phyloP scores from a whole-genome alignment of 305 asterid genomes.

The Solanum hybrid region DNA sequence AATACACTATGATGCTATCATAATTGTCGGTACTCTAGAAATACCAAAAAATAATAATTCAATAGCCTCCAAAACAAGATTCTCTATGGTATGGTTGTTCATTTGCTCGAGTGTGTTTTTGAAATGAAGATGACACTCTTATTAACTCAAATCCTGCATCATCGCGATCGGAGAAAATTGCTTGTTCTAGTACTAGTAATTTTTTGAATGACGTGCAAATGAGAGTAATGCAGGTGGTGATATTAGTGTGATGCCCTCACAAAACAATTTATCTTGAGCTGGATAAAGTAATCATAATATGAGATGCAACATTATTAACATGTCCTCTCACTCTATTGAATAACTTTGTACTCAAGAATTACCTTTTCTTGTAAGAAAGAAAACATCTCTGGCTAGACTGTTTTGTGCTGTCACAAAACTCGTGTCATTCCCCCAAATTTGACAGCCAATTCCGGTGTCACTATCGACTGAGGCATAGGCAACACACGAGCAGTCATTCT shows the following conservation, averaged over 20 bases:
- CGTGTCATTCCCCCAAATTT: neutral
- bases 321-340: neutral
- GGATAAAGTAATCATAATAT: neutral
- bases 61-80: neutral
- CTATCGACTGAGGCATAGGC: conserved; percentile 10
- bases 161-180: neutral
- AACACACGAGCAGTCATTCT: conserved; percentile 13
- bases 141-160: neutral
- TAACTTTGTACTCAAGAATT: neutral
- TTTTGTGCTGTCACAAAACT: neutral
- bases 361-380: neutral
- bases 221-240: neutral
- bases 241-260: neutral
- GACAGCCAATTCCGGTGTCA: neutral
- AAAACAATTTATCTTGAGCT: neutral
- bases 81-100: neutral
- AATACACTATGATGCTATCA: neutral
- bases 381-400: neutral
- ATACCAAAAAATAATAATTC: neutral
- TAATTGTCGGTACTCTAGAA: neutral
- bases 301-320: neutral
- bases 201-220: neutral
- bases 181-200: neutral
- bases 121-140: neutral
- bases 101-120: neutral